phyloP scores from a whole-genome alignment of 768 basidiomycete species.

The Macrocybe gigantea region DNA sequence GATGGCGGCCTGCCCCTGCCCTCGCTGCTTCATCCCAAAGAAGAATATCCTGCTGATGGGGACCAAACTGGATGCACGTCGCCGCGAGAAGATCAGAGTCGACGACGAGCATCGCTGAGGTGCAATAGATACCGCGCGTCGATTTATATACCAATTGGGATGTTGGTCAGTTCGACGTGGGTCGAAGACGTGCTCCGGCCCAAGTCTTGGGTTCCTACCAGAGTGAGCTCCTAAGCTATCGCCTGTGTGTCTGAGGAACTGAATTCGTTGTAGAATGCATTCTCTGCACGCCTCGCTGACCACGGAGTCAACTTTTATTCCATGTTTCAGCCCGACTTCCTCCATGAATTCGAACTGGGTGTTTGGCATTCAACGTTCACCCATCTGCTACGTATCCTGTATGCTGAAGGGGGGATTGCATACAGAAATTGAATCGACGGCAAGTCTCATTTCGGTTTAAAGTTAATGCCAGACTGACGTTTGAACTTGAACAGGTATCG shows the following conservation, averaged over 20 bases:
- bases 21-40: constrained; percentile 10
- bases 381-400: constrained; percentile 24
- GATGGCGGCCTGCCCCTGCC: constrained; percentile 14
- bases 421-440: not conserved
- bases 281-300: constrained; percentile 13
- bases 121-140: constrained; percentile 11
- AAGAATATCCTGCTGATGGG: constrained; percentile 6
- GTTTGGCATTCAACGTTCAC: constrained; percentile 24
- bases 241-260: not conserved
- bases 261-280: constrained; percentile 26
- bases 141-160: constrained; percentile 20
- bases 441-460: not conserved
- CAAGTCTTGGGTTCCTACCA: constrained; percentile 23
- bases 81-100: not conserved
- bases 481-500: not conserved
- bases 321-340: constrained; percentile 21
- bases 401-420: constrained; percentile 1
- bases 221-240: constrained; percentile 12
- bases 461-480: not conserved
- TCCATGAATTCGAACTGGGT: constrained; percentile 32
- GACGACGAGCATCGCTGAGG: constrained; percentile 3
- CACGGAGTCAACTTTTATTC: constrained; percentile 5
- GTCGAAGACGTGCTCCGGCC: constrained; percentile 20
- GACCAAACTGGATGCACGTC: not conserved
- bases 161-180: constrained; percentile 14